Evolutionary conservation across 75 land plant species (phyloP).

Genomic region (Cupressus sempervirens): DNA sequence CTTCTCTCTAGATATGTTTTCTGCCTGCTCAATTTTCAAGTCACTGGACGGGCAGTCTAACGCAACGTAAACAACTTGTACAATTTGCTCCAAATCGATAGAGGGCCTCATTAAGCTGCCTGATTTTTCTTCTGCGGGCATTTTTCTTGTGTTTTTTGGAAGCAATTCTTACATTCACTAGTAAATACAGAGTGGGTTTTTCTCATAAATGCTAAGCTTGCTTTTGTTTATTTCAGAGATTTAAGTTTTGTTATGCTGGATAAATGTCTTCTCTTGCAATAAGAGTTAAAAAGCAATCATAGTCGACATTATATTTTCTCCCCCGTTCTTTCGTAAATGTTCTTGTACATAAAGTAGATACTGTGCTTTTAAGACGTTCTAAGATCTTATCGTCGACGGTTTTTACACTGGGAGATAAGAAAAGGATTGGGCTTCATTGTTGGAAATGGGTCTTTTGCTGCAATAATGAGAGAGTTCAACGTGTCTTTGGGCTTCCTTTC

Average conservation of each 20-base stretch:
- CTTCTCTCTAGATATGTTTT: constrained; percentile 1
- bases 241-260: background rate
- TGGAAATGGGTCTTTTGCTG: constrained; percentile 65
- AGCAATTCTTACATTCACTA: background rate
- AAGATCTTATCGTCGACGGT: background rate
- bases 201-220: background rate
- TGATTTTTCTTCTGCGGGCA: background rate
- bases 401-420: constrained; percentile 14
- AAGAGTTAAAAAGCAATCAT: background rate
- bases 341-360: background rate
- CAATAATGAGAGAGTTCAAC: constrained; percentile 62
- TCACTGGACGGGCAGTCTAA: background rate
- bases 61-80: background rate
- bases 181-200: background rate
- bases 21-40: constrained; percentile 11
- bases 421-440: constrained; percentile 59
- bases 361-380: background rate
- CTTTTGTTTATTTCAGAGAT: background rate
- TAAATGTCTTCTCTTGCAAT: background rate
- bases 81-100: background rate
- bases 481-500: constrained; percentile 73
- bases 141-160: background rate
- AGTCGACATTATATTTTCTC: background rate
- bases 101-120: background rate
- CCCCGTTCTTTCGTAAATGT: background rate